Evolutionary conservation across 208 protist genomes (phyloP).

Genomic region (Trypanosomatidae sp.): DNA sequence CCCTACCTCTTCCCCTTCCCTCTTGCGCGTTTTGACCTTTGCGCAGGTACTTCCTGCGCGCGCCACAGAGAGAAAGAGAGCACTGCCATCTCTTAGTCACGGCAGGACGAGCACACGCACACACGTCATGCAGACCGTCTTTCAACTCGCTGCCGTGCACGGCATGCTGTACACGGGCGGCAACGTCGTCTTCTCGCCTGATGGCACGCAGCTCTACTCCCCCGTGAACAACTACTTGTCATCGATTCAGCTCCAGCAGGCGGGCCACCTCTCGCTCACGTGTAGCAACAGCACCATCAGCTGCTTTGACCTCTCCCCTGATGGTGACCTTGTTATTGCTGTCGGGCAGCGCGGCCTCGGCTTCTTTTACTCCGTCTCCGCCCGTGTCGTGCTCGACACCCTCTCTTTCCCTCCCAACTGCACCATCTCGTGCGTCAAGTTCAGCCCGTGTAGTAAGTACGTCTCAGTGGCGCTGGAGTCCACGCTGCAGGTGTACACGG

Average conservation of each 20-base stretch:
- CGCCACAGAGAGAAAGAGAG: not conserved
- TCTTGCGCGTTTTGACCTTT: not conserved
- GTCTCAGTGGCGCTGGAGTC: conserved; percentile 85
- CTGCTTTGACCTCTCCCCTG: conserved; percentile 86
- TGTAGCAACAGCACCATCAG: conserved; percentile 90
- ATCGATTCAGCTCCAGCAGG: conserved; percentile 73
- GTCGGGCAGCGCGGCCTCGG: conserved; percentile 80
- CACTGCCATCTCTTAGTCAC: not conserved
- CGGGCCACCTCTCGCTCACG: conserved; percentile 69
- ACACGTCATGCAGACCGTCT: conserved; percentile 66
- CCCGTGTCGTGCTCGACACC: conserved; percentile 86
- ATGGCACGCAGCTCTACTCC: conserved; percentile 81
- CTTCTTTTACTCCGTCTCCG: conserved; percentile 88
- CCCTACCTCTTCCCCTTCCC: not conserved
- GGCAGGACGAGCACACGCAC: not conserved
- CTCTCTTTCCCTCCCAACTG: conserved; percentile 86
- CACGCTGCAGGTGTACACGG: conserved; percentile 88
- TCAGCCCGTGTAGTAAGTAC: conserved; percentile 89
- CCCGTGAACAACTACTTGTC: conserved; percentile 91
- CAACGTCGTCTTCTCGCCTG: conserved; percentile 85
- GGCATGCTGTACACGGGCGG: conserved; percentile 93
- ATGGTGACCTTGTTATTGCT: conserved; percentile 80
- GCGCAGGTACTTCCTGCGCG: not conserved
- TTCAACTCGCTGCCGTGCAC: conserved; percentile 89
- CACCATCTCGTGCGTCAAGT: conserved; percentile 64